phyloP scores from a whole-genome alignment of 2,329 filamentous ascomycete species.

The Sporothrix pseudoabietina region DNA sequence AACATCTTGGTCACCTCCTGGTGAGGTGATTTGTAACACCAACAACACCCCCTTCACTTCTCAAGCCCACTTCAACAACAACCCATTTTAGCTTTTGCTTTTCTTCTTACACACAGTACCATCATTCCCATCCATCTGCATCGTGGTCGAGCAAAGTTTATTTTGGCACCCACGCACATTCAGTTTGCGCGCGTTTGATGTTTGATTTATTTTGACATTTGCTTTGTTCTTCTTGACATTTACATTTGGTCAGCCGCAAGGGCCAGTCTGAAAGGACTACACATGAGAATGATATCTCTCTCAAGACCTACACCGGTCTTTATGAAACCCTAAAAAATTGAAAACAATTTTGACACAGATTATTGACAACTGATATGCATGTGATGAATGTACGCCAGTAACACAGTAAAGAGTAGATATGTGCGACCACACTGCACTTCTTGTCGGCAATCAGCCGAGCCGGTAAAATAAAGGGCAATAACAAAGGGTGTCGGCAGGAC shows the following conservation, averaged over 20 bases:
- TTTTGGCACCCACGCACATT: constrained; percentile 11
- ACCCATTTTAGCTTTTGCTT: not conserved
- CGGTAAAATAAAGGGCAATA: not conserved
- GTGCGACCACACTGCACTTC: not conserved
- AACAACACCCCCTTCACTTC: not conserved
- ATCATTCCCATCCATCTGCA: not conserved
- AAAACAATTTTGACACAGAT: constrained; percentile 21
- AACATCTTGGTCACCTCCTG: not conserved
- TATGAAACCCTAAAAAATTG: not conserved
- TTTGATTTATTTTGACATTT: not conserved
- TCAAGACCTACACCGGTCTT: not conserved
- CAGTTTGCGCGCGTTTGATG: not conserved
- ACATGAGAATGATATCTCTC: not conserved
- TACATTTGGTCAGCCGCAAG: not conserved
- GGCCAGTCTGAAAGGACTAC: not conserved
- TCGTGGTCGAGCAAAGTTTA: constrained; percentile 19
- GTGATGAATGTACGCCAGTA: not conserved
- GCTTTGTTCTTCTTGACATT: constrained; percentile 1
- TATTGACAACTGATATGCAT: not conserved
- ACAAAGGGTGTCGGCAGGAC: not conserved
- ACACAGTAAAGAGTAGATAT: not conserved
- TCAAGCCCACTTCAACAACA: not conserved
- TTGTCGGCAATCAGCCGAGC: constrained; percentile 18
- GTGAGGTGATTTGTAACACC: constrained; percentile 10
- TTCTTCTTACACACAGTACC: not conserved